phyloP scores from a whole-genome alignment of 352 stramenopile genomes.

The Phytopythium cucurbitacearum region DNA sequence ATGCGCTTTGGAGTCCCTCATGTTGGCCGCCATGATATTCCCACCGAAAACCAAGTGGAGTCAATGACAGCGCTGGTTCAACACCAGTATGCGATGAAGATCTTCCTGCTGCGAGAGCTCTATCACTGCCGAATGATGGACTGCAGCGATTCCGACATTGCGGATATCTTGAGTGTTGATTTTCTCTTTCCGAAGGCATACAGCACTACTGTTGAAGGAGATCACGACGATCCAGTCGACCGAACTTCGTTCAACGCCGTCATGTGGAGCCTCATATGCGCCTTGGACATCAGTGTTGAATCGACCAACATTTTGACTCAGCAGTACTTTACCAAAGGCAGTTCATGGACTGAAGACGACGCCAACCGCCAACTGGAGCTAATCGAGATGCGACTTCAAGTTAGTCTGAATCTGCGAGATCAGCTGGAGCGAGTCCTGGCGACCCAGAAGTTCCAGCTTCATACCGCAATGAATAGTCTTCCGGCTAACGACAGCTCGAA shows the following conservation, averaged over 20 bases:
- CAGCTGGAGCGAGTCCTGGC: conserved; percentile 31
- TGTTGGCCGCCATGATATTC: background rate
- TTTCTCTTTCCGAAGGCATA: conserved; percentile 38
- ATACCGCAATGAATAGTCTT: conserved; percentile 9
- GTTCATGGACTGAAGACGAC: background rate
- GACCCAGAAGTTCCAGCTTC: conserved; percentile 23
- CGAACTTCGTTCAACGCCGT: conserved; percentile 17
- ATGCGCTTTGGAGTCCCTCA: conserved; percentile 27
- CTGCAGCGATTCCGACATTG: conserved; percentile 16
- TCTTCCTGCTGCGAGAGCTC: conserved; percentile 41
- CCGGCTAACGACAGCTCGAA: conserved; percentile 1
- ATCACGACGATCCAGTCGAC: conserved; percentile 9
- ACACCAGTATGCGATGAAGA: conserved; percentile 32
- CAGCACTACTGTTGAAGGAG: conserved; percentile 5
- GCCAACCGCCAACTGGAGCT: background rate
- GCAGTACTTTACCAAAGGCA: conserved; percentile 10
- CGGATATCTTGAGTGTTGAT: conserved; percentile 35
- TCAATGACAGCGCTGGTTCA: conserved; percentile 12
- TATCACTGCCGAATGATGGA: conserved; percentile 46
- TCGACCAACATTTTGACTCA: conserved; percentile 25
- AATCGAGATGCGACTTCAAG: conserved; percentile 18
- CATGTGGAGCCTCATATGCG: conserved; percentile 54
- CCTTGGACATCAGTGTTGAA: conserved; percentile 36
- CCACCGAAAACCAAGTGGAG: conserved; percentile 8
- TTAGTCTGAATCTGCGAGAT: conserved; percentile 44